Evolutionary conservation across 306 rosid species (phyloP).

Genomic region (Acacia crassicarpa): DNA sequence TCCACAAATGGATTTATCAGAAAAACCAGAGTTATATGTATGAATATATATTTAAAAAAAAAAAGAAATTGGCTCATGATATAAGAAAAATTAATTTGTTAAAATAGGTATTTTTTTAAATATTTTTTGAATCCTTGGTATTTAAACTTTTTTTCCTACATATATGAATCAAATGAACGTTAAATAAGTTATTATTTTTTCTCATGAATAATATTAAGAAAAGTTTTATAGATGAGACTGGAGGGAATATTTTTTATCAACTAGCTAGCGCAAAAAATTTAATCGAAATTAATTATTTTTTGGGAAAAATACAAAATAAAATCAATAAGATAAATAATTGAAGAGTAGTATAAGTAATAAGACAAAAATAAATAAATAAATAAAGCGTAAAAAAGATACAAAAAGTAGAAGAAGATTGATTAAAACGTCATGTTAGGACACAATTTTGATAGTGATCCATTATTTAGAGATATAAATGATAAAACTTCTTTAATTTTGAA

Average conservation of each 20-base stretch:
- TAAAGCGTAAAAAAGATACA: no score
- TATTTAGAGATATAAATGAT: background rate
- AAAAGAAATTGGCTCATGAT: no score
- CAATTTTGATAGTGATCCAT: background rate
- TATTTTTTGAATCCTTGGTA: background rate
- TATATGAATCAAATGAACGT: background rate
- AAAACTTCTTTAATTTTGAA: background rate
- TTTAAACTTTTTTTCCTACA: background rate
- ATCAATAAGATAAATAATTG: no score
- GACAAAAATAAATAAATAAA: no score
- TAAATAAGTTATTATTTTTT: background rate
- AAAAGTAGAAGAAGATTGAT: background rate
- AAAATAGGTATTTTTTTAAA: background rate
- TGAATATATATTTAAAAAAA: no score
- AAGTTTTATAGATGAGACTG: background rate
- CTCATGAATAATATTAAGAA: background rate
- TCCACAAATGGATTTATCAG: no score
- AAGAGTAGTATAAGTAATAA: no score
- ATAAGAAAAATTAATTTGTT: no score
- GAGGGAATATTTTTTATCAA: background rate
- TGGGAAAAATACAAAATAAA: no score
- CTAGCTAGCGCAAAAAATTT: constrained; percentile 19
- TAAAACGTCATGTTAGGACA: background rate
- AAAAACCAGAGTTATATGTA: no score
- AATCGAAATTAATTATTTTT: background rate